phyloP scores from a whole-genome alignment of 2,329 filamentous ascomycete genomes.

The Acrocalymma vagum region DNA sequence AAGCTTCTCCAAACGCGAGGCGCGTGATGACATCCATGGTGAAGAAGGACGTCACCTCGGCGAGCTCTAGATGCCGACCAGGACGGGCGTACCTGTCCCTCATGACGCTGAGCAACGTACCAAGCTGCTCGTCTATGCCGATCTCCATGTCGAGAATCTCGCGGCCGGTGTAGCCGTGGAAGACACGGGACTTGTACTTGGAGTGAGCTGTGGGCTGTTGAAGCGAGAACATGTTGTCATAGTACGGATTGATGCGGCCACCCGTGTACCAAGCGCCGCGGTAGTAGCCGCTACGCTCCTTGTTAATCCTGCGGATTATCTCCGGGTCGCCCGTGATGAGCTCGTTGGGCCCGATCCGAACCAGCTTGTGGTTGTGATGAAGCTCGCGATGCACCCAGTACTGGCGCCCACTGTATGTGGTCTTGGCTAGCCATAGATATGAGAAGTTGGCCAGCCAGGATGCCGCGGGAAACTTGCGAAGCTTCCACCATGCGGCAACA shows the following conservation, averaged over 20 bases:
- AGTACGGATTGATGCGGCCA: slow-evolving; percentile 8
- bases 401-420: slow-evolving; percentile 8
- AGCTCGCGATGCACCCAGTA: slow-evolving; percentile 8
- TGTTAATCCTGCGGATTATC: slow-evolving; percentile 53
- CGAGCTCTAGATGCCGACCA: slow-evolving; percentile 1
- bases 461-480: slow-evolving; percentile 4
- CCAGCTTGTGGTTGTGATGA: slow-evolving; percentile 27
- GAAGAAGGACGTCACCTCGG: slow-evolving; percentile 5
- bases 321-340: slow-evolving; percentile 58
- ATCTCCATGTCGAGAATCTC: slow-evolving; percentile 6
- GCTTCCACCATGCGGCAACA: slow-evolving; percentile 2
- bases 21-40: slow-evolving; percentile 18
- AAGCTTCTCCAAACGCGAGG: slow-evolving; percentile 12
- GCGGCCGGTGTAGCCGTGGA: slow-evolving; percentile 7
- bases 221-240: slow-evolving; percentile 9
- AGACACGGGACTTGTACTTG: slow-evolving; percentile 1
- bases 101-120: slow-evolving; percentile 2
- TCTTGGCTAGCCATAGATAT: slow-evolving; percentile 8
- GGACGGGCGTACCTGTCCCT: slow-evolving; percentile 5
- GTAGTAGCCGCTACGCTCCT: slow-evolving; percentile 43
- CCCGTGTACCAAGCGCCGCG: slow-evolving; percentile 10
- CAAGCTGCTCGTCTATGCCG: slow-evolving; percentile 7
- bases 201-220: not conserved
- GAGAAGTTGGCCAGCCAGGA: slow-evolving; percentile 9
- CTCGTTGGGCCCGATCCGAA: slow-evolving; percentile 55